Evolutionary conservation across 192 early-diverging fungal genomes (phyloP).

Genomic region (Umbelopsis sp.): DNA sequence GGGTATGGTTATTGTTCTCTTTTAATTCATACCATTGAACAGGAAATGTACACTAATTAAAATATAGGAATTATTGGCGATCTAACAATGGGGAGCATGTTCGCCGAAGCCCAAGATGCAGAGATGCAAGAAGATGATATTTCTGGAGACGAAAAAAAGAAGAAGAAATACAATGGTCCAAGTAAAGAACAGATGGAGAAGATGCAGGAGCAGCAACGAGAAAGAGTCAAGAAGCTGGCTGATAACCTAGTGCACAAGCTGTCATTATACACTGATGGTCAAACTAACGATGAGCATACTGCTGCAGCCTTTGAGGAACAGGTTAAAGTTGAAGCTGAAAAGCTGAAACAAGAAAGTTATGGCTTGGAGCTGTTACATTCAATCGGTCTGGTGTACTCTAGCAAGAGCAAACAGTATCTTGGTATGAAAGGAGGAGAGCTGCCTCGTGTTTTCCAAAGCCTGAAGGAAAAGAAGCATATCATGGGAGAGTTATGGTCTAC

Average conservation of each 20-base stretch:
- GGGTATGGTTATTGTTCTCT: constrained; percentile 12
- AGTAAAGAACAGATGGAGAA: constrained; percentile 58
- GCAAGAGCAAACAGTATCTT: constrained; percentile 75
- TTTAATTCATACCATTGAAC: not conserved
- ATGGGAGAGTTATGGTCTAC: constrained; percentile 39
- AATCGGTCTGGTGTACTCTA: constrained; percentile 78
- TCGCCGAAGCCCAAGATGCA: constrained; percentile 45
- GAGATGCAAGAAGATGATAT: constrained; percentile 46
- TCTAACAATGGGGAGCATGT: constrained; percentile 71
- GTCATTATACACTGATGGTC: constrained; percentile 66
- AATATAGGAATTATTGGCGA: constrained; percentile 81
- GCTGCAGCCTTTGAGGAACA: constrained; percentile 63
- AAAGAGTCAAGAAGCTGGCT: constrained; percentile 62
- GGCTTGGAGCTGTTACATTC: constrained; percentile 85
- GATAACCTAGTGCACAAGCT: constrained; percentile 71
- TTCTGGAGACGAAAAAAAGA: constrained; percentile 29
- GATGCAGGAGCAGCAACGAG: constrained; percentile 52
- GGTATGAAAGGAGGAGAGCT: constrained; percentile 47
- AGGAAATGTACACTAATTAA: not conserved
- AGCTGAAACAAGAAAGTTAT: constrained; percentile 78
- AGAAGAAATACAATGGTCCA: constrained; percentile 38
- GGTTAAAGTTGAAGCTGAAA: constrained; percentile 72
- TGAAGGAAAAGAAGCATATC: constrained; percentile 55
- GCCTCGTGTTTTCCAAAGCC: constrained; percentile 34
- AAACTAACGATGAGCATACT: constrained; percentile 47